phyloP scores from a whole-genome alignment of 768 basidiomycete species.

The Mycena leptocephala region DNA sequence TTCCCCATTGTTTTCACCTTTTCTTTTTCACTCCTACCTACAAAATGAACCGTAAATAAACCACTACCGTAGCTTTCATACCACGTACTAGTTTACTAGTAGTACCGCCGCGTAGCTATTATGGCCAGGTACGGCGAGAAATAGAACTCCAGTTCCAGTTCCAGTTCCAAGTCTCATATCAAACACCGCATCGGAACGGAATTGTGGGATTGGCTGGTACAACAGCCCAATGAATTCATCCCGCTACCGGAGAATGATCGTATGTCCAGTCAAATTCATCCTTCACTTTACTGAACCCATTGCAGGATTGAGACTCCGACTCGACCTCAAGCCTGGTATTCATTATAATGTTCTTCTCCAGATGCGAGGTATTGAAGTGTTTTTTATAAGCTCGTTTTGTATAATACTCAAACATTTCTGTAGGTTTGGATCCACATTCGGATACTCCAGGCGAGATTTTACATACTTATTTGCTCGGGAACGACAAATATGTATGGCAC shows the following conservation, averaged over 20 bases:
- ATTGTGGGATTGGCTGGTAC: slow-evolving; percentile 12
- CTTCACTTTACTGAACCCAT: neutral
- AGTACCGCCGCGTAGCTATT: too few relatives aligned
- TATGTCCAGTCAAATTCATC: neutral
- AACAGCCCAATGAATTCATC: neutral
- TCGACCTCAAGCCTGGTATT: neutral
- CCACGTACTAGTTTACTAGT: too few relatives aligned
- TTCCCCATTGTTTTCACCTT: too few relatives aligned
- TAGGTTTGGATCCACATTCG: too few relatives aligned
- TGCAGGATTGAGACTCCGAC: neutral
- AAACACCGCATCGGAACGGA: neutral
- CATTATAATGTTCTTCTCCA: slow-evolving; percentile 2
- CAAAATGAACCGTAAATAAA: too few relatives aligned
- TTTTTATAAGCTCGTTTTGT: neutral
- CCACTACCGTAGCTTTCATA: too few relatives aligned
- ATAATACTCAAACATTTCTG: too few relatives aligned
- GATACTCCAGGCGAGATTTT: too few relatives aligned
- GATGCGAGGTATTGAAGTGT: neutral
- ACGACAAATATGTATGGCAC: slow-evolving; percentile 52
- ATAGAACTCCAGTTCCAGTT: too few relatives aligned
- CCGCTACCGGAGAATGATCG: neutral
- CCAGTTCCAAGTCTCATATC: neutral
- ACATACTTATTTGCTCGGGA: slow-evolving; percentile 47
- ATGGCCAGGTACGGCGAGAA: too few relatives aligned
- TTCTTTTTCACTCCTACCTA: too few relatives aligned